Base-by-base conservation (phyloP, 2,329 filamentous ascomycete species). In the Sphaerulina musiva region DNA sequence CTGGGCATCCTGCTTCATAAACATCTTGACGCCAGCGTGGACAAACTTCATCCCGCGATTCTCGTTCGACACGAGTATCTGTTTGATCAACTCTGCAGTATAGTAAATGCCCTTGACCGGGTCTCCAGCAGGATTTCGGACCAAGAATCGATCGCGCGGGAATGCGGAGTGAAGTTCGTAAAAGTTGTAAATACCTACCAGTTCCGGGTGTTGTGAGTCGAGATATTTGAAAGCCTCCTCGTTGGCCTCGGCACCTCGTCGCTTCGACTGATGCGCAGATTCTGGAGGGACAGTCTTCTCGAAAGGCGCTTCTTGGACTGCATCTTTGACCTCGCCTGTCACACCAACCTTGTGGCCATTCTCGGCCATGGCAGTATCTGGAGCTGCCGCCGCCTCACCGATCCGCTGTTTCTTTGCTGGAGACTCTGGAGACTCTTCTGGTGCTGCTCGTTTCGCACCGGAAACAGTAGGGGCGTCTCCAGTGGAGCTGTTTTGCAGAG, bases 181-280 rank as follows among this genome's bases (percentile, higher is more conserved):
- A 74, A 97, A 97, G 2, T 80, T 71, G 65, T 84, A 86, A 66
- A 98, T 92, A 52, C 80, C 78, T 58, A 83, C 70, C 51, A 98
- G 84, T 56, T 93, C 88, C 2, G 83, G 75, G 69, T 96, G 88
- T 26, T 85, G 79, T 0, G 82, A 73, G 7, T 84, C 72, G 40
- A 98, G 80, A 68, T 90, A 98, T 69, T 95, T 96, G 79, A 95
- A 98, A 4, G 91, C 88, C 70, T 98, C 93, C 70, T 97, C 93
- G 60, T 84, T 79, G 12, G 80, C 81, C 47, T 71, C 46, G 76
- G 66, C 62, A 44, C 59, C 60, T 32, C 66, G 58, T 45, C 58
- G 54, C 39, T 60, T 60, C 39, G 47, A 53, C 40, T 39, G 56
- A 38, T 43, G 58, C 9, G 53, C 42, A 14, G 51, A 47, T 38